A percentile compares a stretch with the other conserved stretches of the same genome.
These are phyloP conservation scores for Pyrenopolyporus hunteri DNA, from an alignment of 495 filamentous ascomycete species.

Conservation along the genomic window DNA sequence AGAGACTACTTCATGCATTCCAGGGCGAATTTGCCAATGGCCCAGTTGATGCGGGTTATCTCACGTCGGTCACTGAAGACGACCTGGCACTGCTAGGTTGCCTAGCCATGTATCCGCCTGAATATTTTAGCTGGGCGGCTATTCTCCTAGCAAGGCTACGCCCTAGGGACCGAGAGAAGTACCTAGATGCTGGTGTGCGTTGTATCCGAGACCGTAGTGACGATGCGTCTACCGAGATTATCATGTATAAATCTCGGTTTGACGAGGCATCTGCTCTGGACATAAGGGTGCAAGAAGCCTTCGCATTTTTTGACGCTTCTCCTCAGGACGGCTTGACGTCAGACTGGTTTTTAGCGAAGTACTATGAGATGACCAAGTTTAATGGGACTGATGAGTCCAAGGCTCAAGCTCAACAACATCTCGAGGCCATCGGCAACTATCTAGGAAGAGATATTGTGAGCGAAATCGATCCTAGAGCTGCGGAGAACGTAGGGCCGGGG, in stretches of 20 bases:
- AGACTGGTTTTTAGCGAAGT: slow-evolving; percentile 24
- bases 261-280: slow-evolving; percentile 22
- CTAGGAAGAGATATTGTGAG: slow-evolving; percentile 29
- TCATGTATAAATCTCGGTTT: slow-evolving; percentile 40
- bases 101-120: slow-evolving; percentile 24
- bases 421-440: slow-evolving; percentile 32
- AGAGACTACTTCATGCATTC: slow-evolving; percentile 23
- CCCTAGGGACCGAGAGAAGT: slow-evolving; percentile 31
- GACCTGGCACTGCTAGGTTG: slow-evolving; percentile 35
- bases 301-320: slow-evolving; percentile 28
- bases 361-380: slow-evolving; percentile 18
- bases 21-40: slow-evolving; percentile 15
- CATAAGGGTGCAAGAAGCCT: slow-evolving; percentile 25
- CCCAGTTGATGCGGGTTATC: background rate
- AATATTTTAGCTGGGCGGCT: slow-evolving; percentile 39
- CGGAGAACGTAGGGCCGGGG: background rate
- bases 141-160: slow-evolving; percentile 31
- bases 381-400: slow-evolving; percentile 9
- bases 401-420: slow-evolving; percentile 25
- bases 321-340: background rate
- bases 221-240: slow-evolving; percentile 35
- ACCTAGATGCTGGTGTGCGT: slow-evolving; percentile 34
- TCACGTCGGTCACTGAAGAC: slow-evolving; percentile 1
- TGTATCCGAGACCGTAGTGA: slow-evolving; percentile 35
- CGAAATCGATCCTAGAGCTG: slow-evolving; percentile 11